Conservation (phyloP, 2,329 filamentous ascomycete genomes). For the Monilinia vaccinii-corymbosi region DNA sequence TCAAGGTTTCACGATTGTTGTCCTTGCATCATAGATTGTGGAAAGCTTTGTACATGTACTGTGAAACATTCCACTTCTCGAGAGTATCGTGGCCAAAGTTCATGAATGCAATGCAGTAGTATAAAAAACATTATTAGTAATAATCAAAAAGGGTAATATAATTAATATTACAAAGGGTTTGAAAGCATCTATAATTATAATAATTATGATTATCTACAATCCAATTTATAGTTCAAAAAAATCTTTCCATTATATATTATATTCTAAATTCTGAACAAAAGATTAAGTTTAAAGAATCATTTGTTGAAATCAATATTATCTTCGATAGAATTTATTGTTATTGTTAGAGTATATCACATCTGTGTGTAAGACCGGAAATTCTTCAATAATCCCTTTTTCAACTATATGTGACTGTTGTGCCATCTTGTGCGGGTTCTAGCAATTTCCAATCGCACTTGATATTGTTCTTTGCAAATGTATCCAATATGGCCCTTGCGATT, state of each 20-base stretch:
- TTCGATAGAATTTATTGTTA: no score
- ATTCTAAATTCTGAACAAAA: no score
- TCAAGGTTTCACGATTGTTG: neutral
- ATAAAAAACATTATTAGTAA: no score
- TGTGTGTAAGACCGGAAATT: neutral
- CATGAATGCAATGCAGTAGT: constrained; percentile 4
- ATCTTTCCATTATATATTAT: no score
- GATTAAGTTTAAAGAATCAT: no score
- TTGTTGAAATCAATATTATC: no score
- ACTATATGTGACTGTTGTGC: constrained; percentile 26
- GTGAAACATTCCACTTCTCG: constrained; percentile 6
- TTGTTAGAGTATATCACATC: no score
- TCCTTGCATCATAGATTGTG: constrained; percentile 3
- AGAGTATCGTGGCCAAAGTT: neutral
- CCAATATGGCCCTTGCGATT: constrained; percentile 73
- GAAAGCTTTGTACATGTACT: neutral
- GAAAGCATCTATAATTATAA: no score
- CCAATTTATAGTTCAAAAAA: no score
- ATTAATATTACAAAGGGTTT: no score
- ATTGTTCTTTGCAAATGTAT: constrained; percentile 59
- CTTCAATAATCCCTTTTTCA: constrained; percentile 9
- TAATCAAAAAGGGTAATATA: no score
- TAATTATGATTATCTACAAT: no score
- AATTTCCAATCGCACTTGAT: constrained; percentile 82
- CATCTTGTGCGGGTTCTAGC: constrained; percentile 75